These are phyloP conservation scores for Macrolepiota dolichaula DNA, from an alignment of 768 basidiomycete species.

Conservation along the genomic window DNA sequence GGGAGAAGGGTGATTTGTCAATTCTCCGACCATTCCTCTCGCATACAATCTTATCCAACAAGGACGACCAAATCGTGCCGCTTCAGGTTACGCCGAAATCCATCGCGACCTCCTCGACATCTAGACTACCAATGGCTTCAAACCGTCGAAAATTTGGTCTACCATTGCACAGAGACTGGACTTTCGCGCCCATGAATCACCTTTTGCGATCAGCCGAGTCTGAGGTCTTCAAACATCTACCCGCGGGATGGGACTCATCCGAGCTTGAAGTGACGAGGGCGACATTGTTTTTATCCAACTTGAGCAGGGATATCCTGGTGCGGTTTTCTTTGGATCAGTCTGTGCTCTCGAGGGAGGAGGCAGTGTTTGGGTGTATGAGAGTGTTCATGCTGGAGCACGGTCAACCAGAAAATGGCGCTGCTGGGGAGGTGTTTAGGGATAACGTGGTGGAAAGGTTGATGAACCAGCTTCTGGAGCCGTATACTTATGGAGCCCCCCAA, in stretches of 20 bases:
- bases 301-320: constrained; percentile 42
- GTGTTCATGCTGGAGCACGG: constrained; percentile 96
- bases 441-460: constrained; percentile 54
- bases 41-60: constrained; percentile 39
- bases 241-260: constrained; percentile 70
- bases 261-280: constrained; percentile 77
- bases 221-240: constrained; percentile 65
- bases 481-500: constrained; percentile 29
- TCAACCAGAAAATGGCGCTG: constrained; percentile 46
- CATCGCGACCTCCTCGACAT: constrained; percentile 55
- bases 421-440: constrained; percentile 83
- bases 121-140: constrained; percentile 34
- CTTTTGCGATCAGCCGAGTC: constrained; percentile 74
- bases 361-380: constrained; percentile 82
- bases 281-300: constrained; percentile 57
- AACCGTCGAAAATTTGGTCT: constrained; percentile 32
- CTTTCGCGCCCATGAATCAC: constrained; percentile 66
- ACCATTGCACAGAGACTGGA: constrained; percentile 62
- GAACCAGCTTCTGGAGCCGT: constrained; percentile 55
- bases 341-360: constrained; percentile 49
- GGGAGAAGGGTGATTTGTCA: constrained; percentile 48
- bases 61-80: constrained; percentile 47
- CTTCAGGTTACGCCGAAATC: constrained; percentile 47
- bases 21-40: constrained; percentile 60
- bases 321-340: constrained; percentile 38